Evolutionary conservation across 2,329 filamentous ascomycete genomes (phyloP), one percentile per base, ranked within the genome.

Genomic region (Chaetomium sp.): DNA sequence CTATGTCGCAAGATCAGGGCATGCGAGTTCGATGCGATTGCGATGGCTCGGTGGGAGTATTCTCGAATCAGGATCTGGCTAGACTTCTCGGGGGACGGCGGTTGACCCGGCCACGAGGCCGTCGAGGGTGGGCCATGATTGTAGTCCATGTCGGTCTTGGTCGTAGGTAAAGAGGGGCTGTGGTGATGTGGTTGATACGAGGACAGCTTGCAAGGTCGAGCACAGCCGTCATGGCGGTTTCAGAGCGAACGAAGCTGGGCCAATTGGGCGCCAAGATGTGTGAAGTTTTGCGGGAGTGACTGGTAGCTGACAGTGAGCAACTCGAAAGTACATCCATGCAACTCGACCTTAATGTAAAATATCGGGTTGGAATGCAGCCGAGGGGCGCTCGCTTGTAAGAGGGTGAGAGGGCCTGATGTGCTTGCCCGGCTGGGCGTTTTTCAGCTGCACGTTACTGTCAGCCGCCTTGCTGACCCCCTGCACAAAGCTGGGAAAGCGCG

Each of bases 61-160:
- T 97, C 93, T 79, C 90, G 90, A 76, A 96, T 88, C 73, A 95
- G 85, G 67, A 97, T 87, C 73, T 90, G 89, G 78, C 92, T 90
- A 64, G 89, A 86, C 80, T 82, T 85, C 65, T 87, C 83, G 68
- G 80, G 77, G 53, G 82, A 79, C 16, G 81, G 80, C 69, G 80
- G 74, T 71, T 83, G 79, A 65, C 80, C 77, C 68, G 74, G 78
- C 79, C 81, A 83, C 59, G 78, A 71, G 67, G 76, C 71, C 53
- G 79, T 74, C 59, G 70, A 71, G 51, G 75, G 71, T 56, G 78
- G 74, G 72, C 72, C 72, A 33, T 29, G 42, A 63, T 76, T 74
- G 74, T 80, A 77, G 73, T 85, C 83, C 83, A 85, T 85, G 71
- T 76, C 25, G 56, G 45, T 63, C 59, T 50, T 45, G 16, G 62